Conservation (phyloP, 192 early-diverging fungal genomes). For the Helicostylum pulchrum region DNA sequence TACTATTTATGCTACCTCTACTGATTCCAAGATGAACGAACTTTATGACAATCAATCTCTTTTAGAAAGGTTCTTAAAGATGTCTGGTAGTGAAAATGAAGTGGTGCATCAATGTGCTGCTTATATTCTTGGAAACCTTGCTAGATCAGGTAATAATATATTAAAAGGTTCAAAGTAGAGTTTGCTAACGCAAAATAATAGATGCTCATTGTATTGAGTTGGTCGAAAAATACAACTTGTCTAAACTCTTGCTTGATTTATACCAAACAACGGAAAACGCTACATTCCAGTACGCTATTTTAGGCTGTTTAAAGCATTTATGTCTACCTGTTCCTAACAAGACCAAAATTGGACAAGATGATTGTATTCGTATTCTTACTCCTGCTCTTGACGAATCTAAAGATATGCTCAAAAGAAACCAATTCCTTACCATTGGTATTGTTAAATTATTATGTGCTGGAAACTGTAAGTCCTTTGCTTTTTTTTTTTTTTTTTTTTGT, state of each 20-base stretch:
- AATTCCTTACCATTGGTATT: slow-evolving; percentile 51
- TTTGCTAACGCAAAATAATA: slow-evolving; percentile 11
- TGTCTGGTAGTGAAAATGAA: slow-evolving; percentile 35
- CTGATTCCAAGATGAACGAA: slow-evolving; percentile 47
- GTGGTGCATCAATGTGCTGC: slow-evolving; percentile 43
- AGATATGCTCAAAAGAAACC: slow-evolving; percentile 52
- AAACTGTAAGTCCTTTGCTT: slow-evolving; percentile 29
- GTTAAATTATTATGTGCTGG: slow-evolving; percentile 47
- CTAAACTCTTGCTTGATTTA: slow-evolving; percentile 54
- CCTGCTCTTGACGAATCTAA: slow-evolving; percentile 42
- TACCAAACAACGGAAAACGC: slow-evolving; percentile 44
- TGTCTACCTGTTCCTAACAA: slow-evolving; percentile 56
- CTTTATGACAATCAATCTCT: slow-evolving; percentile 44
- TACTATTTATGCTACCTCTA: slow-evolving; percentile 42
- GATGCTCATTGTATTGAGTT: slow-evolving; percentile 63
- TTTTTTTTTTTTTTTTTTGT: background rate
- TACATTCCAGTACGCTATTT: slow-evolving; percentile 55
- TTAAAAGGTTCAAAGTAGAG: background rate
- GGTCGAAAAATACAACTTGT: slow-evolving; percentile 52
- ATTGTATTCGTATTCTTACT: slow-evolving; percentile 43
- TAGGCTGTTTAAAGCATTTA: slow-evolving; percentile 67
- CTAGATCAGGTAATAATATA: slow-evolving; percentile 49
- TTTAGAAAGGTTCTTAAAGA: slow-evolving; percentile 41
- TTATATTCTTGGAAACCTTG: slow-evolving; percentile 68
- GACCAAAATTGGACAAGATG: slow-evolving; percentile 44